A percentile compares a stretch with the other conserved stretches of the same genome.
phyloP scores from a whole-genome alignment of 768 basidiomycete species.

The Dioszegia hungarica region DNA sequence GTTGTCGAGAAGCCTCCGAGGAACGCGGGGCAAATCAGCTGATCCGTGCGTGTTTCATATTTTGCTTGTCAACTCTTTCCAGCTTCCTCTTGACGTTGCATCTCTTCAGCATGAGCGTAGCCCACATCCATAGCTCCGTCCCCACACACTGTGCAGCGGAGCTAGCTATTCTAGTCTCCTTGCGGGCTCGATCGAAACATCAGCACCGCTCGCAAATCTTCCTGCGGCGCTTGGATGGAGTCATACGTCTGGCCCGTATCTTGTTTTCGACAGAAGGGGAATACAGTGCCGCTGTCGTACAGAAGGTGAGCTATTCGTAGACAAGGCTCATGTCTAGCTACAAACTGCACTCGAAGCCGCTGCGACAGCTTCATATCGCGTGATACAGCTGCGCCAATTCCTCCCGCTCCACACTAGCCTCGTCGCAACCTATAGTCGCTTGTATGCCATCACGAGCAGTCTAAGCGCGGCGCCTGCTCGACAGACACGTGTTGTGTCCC shows the following conservation, averaged over 20 bases:
- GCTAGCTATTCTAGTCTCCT: slow-evolving; percentile 12
- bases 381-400: slow-evolving; percentile 33
- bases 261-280: neutral
- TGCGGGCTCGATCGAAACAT: slow-evolving; percentile 19
- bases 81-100: no score
- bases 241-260: slow-evolving; percentile 17
- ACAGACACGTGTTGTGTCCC: no score
- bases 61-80: no score
- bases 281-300: no score
- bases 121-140: slow-evolving; percentile 17
- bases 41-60: no score
- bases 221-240: slow-evolving; percentile 16
- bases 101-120: no score
- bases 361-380: slow-evolving; percentile 14
- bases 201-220: slow-evolving; percentile 38
- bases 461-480: no score
- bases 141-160: slow-evolving; percentile 23
- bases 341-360: slow-evolving; percentile 5
- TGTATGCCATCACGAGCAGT: slow-evolving; percentile 28
- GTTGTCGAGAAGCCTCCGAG: no score
- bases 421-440: slow-evolving; percentile 24
- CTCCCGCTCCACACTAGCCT: slow-evolving; percentile 28
- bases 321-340: neutral
- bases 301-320: no score
- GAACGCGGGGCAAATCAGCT: no score